Conservation (phyloP, 176 grass and related monocot genomes). For the Puccinellia tenuiflora region DNA sequence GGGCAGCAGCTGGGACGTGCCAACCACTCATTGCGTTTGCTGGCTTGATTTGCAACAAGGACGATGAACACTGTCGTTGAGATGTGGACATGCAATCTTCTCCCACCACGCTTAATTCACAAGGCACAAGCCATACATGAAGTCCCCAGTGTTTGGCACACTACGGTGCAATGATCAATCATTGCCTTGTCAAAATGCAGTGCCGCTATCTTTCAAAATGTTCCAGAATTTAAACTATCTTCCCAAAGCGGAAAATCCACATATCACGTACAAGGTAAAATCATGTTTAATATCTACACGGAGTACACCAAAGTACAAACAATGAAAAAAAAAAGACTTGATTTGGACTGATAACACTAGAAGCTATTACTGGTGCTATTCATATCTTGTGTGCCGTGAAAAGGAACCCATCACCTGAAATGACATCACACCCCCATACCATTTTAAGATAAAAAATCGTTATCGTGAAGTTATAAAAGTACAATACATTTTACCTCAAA, state of each 20-base stretch:
- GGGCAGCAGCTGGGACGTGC: too few relatives aligned
- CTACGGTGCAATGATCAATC: not conserved
- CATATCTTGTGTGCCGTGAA: not conserved
- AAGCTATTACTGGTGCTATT: not conserved
- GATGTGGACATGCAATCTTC: too few relatives aligned
- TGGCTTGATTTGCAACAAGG: too few relatives aligned
- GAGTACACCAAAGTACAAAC: not conserved
- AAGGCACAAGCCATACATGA: not conserved
- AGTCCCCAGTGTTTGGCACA: not conserved
- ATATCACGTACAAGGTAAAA: too few relatives aligned
- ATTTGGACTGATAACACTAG: not conserved
- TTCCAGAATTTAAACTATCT: not conserved
- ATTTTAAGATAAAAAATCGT: not conserved
- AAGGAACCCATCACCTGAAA: not conserved
- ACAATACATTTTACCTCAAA: not conserved
- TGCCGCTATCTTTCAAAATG: not conserved
- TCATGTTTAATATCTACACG: too few relatives aligned
- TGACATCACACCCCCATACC: not conserved
- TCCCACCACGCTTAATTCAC: conserved; percentile 10
- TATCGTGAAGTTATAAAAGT: not conserved
- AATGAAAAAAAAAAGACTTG: not conserved
- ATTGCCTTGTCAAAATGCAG: not conserved
- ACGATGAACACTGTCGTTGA: too few relatives aligned
- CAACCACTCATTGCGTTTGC: too few relatives aligned
- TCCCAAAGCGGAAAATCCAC: not conserved